These are phyloP conservation scores for Anaeromyces robustus DNA, from an alignment of 192 early-diverging fungal genomes.

Conservation along the genomic window DNA sequence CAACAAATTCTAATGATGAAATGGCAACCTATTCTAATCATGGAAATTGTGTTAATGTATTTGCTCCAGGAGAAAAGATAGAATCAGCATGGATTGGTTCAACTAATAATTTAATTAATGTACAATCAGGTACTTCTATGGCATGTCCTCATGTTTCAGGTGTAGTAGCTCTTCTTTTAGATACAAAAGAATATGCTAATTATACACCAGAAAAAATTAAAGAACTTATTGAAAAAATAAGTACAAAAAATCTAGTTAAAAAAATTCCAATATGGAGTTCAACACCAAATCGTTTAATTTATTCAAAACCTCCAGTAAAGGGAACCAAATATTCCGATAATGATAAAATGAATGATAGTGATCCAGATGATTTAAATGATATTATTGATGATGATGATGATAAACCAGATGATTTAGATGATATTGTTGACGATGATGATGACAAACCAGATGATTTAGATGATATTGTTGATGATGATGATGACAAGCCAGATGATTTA, in stretches of 20 bases:
- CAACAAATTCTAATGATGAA: slow-evolving; percentile 40
- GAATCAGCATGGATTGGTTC: slow-evolving; percentile 9
- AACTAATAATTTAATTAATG: slow-evolving; percentile 5
- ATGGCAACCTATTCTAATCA: slow-evolving; percentile 35
- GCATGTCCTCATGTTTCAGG: slow-evolving; percentile 19
- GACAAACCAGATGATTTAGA: not conserved
- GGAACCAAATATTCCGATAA: not conserved
- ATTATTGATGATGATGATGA: not conserved
- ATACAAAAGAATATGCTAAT: not conserved
- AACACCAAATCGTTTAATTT: slow-evolving; percentile 58
- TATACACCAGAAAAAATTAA: slow-evolving; percentile 1
- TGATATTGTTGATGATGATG: not conserved
- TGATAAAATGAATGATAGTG: not conserved
- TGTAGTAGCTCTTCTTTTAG: slow-evolving; percentile 26
- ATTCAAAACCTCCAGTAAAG: slow-evolving; percentile 28
- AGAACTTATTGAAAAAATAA: slow-evolving; percentile 34
- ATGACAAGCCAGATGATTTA: not conserved
- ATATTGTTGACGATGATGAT: not conserved
- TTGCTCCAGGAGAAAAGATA: slow-evolving; percentile 31
- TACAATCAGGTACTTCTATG: slow-evolving; percentile 1
- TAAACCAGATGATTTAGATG: too few species aligned
- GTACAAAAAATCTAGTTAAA: slow-evolving; percentile 45
- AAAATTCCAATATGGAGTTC: slow-evolving; percentile 22
- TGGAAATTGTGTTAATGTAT: slow-evolving; percentile 36
- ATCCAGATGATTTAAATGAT: not conserved